Conservation (phyloP, 805 yeast species). For the Wickerhamiella musiphila region DNA sequence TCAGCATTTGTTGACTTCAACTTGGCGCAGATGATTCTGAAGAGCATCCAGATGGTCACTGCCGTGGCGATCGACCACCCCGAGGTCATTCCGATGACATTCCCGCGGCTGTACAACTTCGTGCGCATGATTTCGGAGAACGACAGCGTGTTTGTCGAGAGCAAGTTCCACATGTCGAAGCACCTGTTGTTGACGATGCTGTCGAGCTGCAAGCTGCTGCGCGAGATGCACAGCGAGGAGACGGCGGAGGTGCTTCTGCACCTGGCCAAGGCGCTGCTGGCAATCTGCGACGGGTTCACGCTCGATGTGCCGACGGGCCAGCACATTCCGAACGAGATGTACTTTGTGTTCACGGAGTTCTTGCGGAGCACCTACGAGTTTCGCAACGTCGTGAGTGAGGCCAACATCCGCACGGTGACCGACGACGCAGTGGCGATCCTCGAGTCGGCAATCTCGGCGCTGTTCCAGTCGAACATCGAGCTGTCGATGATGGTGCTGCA, state of each 20-base stretch:
- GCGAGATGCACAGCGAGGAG: background rate
- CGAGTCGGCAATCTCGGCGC: background rate
- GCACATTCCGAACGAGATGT: background rate
- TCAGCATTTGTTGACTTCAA: too few relatives aligned
- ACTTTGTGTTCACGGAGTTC: background rate
- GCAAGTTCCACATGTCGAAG: background rate
- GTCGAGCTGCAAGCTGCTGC: background rate
- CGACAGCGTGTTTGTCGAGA: background rate
- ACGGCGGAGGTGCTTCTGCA: background rate
- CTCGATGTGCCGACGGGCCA: background rate
- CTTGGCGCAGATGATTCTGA: too few relatives aligned
- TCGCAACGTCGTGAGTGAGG: background rate
- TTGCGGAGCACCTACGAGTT: background rate
- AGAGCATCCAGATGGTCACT: too few relatives aligned
- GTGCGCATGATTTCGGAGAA: background rate
- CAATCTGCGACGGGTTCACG: background rate
- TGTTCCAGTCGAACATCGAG: constrained; percentile 3
- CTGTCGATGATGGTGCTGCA: constrained; percentile 2
- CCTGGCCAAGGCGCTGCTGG: background rate
- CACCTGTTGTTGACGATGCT: background rate
- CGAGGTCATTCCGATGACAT: background rate
- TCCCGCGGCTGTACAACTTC: background rate
- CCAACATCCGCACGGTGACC: background rate
- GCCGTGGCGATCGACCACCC: too few relatives aligned
- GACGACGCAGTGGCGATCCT: background rate